phyloP scores from a whole-genome alignment of 371 early-diverging fungal genomes.

The Dinochytrium kinnereticum region DNA sequence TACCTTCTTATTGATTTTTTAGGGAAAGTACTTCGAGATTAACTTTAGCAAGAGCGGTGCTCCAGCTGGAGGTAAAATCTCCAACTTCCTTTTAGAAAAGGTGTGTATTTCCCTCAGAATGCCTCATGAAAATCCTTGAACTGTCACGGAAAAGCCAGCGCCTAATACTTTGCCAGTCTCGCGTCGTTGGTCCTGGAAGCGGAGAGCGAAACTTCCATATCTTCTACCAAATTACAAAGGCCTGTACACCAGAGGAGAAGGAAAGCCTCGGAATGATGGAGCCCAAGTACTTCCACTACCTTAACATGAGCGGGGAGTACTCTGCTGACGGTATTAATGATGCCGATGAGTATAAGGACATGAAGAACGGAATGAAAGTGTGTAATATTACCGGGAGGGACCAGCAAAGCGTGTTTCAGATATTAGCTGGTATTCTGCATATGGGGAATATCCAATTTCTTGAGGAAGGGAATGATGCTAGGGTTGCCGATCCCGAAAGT shows the following conservation, averaged over 20 bases:
- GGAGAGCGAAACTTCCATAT: constrained; percentile 99
- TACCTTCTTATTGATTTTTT: constrained; percentile 8
- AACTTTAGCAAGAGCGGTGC: constrained; percentile 91
- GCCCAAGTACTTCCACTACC: constrained; percentile 57
- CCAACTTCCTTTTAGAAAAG: constrained; percentile 98
- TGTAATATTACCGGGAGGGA: constrained; percentile 51
- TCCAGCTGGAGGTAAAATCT: constrained; percentile 97
- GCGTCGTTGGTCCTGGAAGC: constrained; percentile 94
- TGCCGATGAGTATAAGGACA: constrained; percentile 52
- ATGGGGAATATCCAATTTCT: constrained; percentile 56
- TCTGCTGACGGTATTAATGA: constrained; percentile 60
- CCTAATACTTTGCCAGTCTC: constrained; percentile 48
- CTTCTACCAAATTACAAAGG: constrained; percentile 68
- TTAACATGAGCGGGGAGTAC: constrained; percentile 50
- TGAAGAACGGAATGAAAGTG: constrained; percentile 56
- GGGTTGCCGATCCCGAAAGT: constrained; percentile 45
- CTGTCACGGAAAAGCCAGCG: neutral
- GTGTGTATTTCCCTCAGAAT: constrained; percentile 46
- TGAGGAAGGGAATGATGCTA: constrained; percentile 50
- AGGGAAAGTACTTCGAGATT: constrained; percentile 99
- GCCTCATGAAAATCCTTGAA: neutral
- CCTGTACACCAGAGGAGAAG: constrained; percentile 39
- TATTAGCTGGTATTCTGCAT: constrained; percentile 59
- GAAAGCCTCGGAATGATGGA: constrained; percentile 57
- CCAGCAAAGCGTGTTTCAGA: constrained; percentile 40